Base-by-base conservation (phyloP, 140 eudicot species). In the Oenanthe javanica region DNA sequence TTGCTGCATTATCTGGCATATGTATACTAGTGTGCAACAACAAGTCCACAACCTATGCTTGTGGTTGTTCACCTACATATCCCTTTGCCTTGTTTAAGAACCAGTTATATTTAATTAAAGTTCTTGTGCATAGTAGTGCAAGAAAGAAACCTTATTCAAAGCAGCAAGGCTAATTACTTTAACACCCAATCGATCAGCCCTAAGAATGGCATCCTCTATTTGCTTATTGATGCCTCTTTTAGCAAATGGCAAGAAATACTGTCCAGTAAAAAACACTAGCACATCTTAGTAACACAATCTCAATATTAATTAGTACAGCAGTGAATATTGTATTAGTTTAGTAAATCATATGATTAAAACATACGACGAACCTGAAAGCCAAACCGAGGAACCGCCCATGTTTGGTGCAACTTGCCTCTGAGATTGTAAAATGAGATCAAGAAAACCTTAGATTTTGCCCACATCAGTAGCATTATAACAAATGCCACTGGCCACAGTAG, bases 101-200 rank as follows among this genome's bases (percentile, higher is more conserved):
- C 23, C 23, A 16, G 16, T 19, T 55, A 55, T 19, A 21, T 59
- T 19, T 3, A 19, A 19, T 18, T 59, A 27, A 66, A 66, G 14
- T 27, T n/a, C 43, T 10, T 66, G 38, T 25, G 40, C 72, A 25
- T 18, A 23, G 1, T 57, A 51, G 78, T 25, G 75, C 51, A 46
- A 38, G 80, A 57, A 66, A 76, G 40, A 73, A 59, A 90, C 98
- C 97, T 94, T 94, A 82, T 94, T 94, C 48, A 94, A 86, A 69
- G 98, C 98, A 75, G 98, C 98, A 51, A 94, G 97, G 84, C 98
- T 94, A 72, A 94, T 91, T 54, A 94, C 98, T 81, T 92, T 92
- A 25, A 94, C 91, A 27, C 98, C 98, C 85, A 94, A 73, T 82
- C 85, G 87, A 66, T 94, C 89, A 27, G 98, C 98, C 82, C 90